Conservation (phyloP, 345 rosid genomes). For the Reutealis trisperma region DNA sequence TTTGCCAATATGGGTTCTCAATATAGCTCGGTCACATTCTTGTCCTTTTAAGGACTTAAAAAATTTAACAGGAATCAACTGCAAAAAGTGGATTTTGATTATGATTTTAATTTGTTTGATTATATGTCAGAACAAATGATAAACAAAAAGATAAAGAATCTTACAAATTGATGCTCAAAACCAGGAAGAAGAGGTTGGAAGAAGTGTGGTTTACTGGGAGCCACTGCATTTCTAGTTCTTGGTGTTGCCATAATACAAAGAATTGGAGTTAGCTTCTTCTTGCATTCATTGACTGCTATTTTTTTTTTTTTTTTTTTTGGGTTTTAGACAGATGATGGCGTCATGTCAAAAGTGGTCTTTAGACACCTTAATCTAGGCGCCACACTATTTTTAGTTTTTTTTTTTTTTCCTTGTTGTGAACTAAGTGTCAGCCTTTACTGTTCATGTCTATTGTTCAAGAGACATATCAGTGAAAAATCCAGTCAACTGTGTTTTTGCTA, state of each 20-base stretch:
- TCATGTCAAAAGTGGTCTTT: no score
- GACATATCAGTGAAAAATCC: no score
- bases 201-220: slow-evolving; percentile 13
- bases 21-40: neutral
- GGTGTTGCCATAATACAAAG: neutral
- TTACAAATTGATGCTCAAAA: slow-evolving; percentile 12
- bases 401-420: no score
- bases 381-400: no score
- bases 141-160: neutral
- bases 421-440: no score
- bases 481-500: no score
- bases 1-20: slow-evolving; percentile 16
- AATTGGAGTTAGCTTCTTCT: neutral
- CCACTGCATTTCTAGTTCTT: neutral
- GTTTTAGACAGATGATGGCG: no score
- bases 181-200: slow-evolving; percentile 26
- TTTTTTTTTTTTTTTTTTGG: no score
- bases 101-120: neutral
- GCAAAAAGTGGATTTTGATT: neutral
- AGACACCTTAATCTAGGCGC: no score
- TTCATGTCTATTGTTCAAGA: no score
- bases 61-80: slow-evolving; percentile 20
- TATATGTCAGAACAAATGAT: no score
- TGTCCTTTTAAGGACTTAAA: slow-evolving; percentile 10
- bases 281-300: neutral